Evolutionary conservation across 1,139 yeast genomes (phyloP).

Genomic region (Candida gigantensis): DNA sequence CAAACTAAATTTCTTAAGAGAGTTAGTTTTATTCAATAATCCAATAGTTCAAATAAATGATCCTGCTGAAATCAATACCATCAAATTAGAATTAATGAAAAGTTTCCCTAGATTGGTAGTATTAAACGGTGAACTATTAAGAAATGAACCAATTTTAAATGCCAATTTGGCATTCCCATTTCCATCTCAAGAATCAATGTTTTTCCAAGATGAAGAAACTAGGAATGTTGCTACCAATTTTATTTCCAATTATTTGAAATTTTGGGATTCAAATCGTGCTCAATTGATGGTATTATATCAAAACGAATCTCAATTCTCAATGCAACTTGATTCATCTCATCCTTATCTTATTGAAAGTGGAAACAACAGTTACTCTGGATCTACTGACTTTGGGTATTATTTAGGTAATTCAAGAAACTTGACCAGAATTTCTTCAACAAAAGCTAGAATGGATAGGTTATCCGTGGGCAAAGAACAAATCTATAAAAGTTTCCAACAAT

Average conservation of each 20-base stretch:
- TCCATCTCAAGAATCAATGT: constrained; percentile 45
- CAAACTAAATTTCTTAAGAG: constrained; percentile 72
- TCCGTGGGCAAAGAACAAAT: constrained; percentile 75
- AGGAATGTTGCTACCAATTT: constrained; percentile 74
- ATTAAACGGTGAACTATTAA: constrained; percentile 73
- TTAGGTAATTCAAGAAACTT: constrained; percentile 75
- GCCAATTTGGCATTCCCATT: constrained; percentile 60
- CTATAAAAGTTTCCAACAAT: constrained; percentile 54
- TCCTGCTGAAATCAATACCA: constrained; percentile 40
- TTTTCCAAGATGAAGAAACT: constrained; percentile 79
- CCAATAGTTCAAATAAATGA: constrained; percentile 52
- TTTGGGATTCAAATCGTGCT: constrained; percentile 80
- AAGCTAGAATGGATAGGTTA: constrained; percentile 56
- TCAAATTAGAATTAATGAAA: constrained; percentile 65
- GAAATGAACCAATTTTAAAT: constrained; percentile 67
- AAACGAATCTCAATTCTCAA: constrained; percentile 80
- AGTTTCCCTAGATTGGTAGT: constrained; percentile 77
- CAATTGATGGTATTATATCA: constrained; percentile 76
- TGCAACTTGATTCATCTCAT: constrained; percentile 56
- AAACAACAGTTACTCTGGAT: constrained; percentile 20
- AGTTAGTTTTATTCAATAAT: constrained; percentile 73
- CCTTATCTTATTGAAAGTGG: constrained; percentile 47
- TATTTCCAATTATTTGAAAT: constrained; percentile 67
- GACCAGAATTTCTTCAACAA: constrained; percentile 62
- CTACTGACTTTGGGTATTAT: constrained; percentile 63